Conservation (phyloP, 495 filamentous ascomycete species). For the Penicillium bialowiezense region DNA sequence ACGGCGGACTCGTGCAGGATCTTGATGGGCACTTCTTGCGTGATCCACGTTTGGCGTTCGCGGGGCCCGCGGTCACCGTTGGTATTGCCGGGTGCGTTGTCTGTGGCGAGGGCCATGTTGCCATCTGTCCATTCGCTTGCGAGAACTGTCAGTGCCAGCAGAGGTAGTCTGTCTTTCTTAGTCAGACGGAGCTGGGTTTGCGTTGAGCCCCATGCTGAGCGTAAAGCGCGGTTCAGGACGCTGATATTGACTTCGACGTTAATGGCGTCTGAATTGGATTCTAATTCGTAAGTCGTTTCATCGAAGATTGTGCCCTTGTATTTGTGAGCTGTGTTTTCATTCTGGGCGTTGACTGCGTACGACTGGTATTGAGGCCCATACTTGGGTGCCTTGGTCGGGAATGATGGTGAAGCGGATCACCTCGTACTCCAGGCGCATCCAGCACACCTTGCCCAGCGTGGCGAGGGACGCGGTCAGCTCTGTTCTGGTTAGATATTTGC, state of each 20-base stretch:
- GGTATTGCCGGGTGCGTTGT: slow-evolving; percentile 34
- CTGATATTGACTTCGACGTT: slow-evolving; percentile 90
- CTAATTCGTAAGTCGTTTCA: slow-evolving; percentile 66
- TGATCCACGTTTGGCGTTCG: slow-evolving; percentile 81
- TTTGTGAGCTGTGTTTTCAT: neutral
- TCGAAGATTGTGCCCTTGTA: slow-evolving; percentile 80
- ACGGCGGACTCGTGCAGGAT: slow-evolving; percentile 78
- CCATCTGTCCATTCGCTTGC: slow-evolving; percentile 46
- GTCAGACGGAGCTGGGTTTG: slow-evolving; percentile 84
- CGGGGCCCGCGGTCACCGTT: slow-evolving; percentile 44
- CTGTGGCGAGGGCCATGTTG: slow-evolving; percentile 45
- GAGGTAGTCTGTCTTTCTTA: slow-evolving; percentile 81
- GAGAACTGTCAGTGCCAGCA: slow-evolving; percentile 82
- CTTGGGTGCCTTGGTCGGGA: slow-evolving; percentile 88
- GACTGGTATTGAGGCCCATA: slow-evolving; percentile 68
- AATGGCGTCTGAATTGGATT: slow-evolving; percentile 78
- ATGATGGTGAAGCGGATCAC: slow-evolving; percentile 92
- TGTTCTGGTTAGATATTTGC: slow-evolving; percentile 28
- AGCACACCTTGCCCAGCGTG: slow-evolving; percentile 87
- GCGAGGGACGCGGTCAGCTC: slow-evolving; percentile 82
- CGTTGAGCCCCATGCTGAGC: slow-evolving; percentile 72
- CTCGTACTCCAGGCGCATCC: slow-evolving; percentile 85
- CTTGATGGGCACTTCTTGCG: slow-evolving; percentile 93
- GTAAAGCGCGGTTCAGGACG: slow-evolving; percentile 78
- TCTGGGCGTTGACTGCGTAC: slow-evolving; percentile 45